Evolutionary conservation across 768 basidiomycete species (phyloP).

Genomic region (Xerocomellus amylosporus): DNA sequence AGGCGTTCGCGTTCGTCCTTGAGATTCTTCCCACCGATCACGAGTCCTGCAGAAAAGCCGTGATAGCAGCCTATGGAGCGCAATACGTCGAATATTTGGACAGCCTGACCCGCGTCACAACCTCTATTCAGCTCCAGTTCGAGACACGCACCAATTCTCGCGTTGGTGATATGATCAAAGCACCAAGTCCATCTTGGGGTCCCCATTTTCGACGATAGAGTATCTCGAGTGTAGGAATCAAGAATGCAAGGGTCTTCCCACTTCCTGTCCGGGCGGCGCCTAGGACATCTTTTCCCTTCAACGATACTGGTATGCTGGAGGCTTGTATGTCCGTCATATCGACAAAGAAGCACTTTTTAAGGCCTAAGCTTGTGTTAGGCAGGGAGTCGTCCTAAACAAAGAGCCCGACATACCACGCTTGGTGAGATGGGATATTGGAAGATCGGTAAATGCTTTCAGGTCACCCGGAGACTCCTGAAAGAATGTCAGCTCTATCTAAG

Average conservation of each 20-base stretch:
- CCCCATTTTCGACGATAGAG: conserved; percentile 69
- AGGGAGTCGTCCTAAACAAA: neutral
- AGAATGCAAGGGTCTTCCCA: conserved; percentile 73
- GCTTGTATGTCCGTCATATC: conserved; percentile 83
- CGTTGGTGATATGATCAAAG: conserved; percentile 91
- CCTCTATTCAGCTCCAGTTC: neutral
- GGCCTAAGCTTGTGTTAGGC: conserved; percentile 44
- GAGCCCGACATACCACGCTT: conserved; percentile 53
- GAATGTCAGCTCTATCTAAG: conserved; percentile 13
- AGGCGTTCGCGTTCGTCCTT: conserved; percentile 90
- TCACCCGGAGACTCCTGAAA: conserved; percentile 49
- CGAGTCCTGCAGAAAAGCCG: conserved; percentile 87
- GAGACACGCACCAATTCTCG: conserved; percentile 71
- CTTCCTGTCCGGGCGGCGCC: conserved; percentile 71
- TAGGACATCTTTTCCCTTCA: conserved; percentile 64
- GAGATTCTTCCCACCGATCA: conserved; percentile 94
- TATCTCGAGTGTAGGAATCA: conserved; percentile 64
- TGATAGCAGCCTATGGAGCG: conserved; percentile 92
- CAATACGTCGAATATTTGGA: conserved; percentile 96
- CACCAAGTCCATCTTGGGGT: conserved; percentile 74
- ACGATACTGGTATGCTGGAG: conserved; percentile 54
- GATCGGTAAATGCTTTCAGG: conserved; percentile 57
- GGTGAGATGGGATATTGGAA: conserved; percentile 76
- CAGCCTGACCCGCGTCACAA: conserved; percentile 49
- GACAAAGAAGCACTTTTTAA: conserved; percentile 83